These are phyloP conservation scores for Fusarium azukiicola DNA, from an alignment of 2,329 filamentous ascomycete genomes.

Conservation along the genomic window DNA sequence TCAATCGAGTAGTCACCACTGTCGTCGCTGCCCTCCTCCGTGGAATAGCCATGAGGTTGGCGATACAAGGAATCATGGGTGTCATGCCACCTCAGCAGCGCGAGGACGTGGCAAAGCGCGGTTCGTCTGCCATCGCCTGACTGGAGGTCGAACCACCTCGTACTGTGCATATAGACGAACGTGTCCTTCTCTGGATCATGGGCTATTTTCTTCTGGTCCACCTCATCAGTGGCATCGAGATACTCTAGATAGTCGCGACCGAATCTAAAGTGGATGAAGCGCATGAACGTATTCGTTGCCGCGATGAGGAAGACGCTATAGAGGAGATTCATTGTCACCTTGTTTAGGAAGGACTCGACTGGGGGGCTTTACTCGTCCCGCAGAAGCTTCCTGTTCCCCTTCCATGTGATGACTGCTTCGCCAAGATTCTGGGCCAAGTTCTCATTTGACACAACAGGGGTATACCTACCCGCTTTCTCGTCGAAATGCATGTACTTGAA, in stretches of 20 bases:
- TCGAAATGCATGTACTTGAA: constrained; percentile 24
- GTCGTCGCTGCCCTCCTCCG: too few species aligned
- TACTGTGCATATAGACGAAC: constrained; percentile 16
- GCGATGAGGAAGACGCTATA: constrained; percentile 23
- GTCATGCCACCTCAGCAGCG: constrained; percentile 21
- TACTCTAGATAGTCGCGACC: background rate
- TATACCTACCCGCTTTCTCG: background rate
- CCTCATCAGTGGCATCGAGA: background rate
- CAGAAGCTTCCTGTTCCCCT: background rate
- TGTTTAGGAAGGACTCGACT: background rate
- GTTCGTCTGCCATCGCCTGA: background rate
- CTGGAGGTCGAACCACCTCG: constrained; percentile 24
- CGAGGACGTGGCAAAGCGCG: constrained; percentile 20
- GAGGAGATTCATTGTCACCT: background rate
- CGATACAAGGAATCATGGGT: background rate
- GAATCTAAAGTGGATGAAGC: constrained; percentile 21
- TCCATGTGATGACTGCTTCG: constrained; percentile 26
- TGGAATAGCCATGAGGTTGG: too few species aligned
- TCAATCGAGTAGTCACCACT: too few species aligned
- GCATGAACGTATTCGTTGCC: constrained; percentile 18
- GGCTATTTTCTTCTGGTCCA: background rate
- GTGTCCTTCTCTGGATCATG: constrained; percentile 1
- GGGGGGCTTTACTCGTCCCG: background rate
- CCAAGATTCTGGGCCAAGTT: constrained; percentile 22
- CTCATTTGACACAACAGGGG: constrained; percentile 18